A percentile compares a stretch with the other conserved stretches of the same genome.
These are phyloP conservation scores for Cladophialophora yegresii DNA, from an alignment of 2,329 filamentous ascomycete genomes.

Conservation along the genomic window DNA sequence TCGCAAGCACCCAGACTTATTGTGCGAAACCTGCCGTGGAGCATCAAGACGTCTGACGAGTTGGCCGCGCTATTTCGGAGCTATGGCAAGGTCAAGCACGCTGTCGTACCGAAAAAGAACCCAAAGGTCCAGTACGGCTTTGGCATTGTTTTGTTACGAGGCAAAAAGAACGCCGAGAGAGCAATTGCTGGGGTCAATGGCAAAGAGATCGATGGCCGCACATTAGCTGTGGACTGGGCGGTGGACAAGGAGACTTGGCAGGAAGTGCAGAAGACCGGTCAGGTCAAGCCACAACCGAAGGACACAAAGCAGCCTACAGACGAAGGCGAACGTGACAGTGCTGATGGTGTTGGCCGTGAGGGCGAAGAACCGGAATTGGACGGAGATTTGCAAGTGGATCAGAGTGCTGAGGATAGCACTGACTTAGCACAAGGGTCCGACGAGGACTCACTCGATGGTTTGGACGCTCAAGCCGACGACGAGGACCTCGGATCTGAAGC, in stretches of 20 bases:
- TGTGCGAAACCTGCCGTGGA: constrained; percentile 94
- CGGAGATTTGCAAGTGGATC: constrained; percentile 54
- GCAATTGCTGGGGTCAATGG: constrained; percentile 85
- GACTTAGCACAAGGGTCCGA: constrained; percentile 43
- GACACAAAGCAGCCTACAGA: constrained; percentile 39
- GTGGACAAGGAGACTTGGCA: constrained; percentile 90
- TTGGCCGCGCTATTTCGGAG: constrained; percentile 76
- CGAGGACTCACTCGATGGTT: constrained; percentile 48
- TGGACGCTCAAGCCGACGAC: constrained; percentile 45
- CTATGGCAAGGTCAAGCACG: constrained; percentile 88
- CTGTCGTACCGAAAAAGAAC: constrained; percentile 72
- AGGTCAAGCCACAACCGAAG: constrained; percentile 40
- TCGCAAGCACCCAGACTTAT: constrained; percentile 74
- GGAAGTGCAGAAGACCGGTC: constrained; percentile 54
- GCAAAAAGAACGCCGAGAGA: constrained; percentile 86
- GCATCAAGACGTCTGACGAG: constrained; percentile 82
- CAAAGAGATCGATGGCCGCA: constrained; percentile 82
- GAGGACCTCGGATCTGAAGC: constrained; percentile 49
- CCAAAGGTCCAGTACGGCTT: constrained; percentile 74
- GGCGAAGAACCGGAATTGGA: not conserved
- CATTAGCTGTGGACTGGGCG: constrained; percentile 92
- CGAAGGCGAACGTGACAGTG: not conserved
- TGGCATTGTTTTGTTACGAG: constrained; percentile 86
- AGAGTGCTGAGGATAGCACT: not conserved
- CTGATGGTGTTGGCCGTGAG: not conserved